Evolutionary conservation across 768 basidiomycete genomes (phyloP).

Genomic region (Lentinus tigrinus): DNA sequence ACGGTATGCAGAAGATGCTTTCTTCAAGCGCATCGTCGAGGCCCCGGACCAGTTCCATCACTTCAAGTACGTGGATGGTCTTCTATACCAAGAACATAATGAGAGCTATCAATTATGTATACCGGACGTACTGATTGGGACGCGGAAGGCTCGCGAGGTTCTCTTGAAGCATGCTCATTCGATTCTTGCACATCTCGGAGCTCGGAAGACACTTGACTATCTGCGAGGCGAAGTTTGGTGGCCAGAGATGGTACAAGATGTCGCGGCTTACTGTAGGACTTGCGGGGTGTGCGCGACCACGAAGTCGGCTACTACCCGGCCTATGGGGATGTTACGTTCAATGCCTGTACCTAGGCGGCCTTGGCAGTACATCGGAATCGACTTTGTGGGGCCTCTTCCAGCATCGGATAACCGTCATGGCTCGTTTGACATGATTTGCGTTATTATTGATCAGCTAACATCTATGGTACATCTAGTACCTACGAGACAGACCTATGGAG

Average conservation of each 20-base stretch:
- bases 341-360: constrained; percentile 22
- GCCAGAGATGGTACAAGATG: constrained; percentile 32
- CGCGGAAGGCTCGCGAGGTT: constrained; percentile 25
- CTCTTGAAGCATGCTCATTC: constrained; percentile 38
- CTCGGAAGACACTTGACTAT: constrained; percentile 32
- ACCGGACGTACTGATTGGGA: constrained; percentile 22
- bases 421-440: constrained; percentile 23
- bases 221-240: constrained; percentile 38
- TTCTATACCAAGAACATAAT: constrained; percentile 17
- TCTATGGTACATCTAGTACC: constrained; percentile 29
- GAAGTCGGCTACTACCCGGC: constrained; percentile 18
- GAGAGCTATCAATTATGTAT: constrained; percentile 16
- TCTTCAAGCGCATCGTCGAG: constrained; percentile 28
- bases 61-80: constrained; percentile 24
- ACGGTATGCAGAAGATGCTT: constrained; percentile 29
- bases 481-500: constrained; percentile 25
- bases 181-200: constrained; percentile 37
- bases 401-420: constrained; percentile 22
- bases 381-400: constrained; percentile 26
- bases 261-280: constrained; percentile 23
- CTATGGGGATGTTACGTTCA: constrained; percentile 22
- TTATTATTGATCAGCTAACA: constrained; percentile 26
- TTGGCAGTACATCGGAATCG: constrained; percentile 28
- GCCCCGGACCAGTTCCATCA: constrained; percentile 25
- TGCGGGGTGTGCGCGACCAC: constrained; percentile 18